phyloP scores from a whole-genome alignment of 345 rosid species.

The Murraya koenigii region DNA sequence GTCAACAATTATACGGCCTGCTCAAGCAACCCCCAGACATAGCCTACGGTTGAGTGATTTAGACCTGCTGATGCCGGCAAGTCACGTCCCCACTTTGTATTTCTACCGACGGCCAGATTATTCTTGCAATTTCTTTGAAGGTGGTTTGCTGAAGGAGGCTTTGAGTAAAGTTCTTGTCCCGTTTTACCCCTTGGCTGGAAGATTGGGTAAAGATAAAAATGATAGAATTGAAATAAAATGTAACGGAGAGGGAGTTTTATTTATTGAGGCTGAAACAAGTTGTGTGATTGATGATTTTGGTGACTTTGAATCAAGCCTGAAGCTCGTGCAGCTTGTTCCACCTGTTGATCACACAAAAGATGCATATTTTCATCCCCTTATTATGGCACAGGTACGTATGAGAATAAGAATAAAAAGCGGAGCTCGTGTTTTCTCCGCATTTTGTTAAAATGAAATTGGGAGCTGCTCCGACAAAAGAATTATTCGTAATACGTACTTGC shows the following conservation, averaged over 20 bases:
- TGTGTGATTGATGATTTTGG: not conserved
- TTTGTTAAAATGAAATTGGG: no score
- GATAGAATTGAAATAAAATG: not conserved
- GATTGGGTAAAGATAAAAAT: not conserved
- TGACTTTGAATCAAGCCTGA: not conserved
- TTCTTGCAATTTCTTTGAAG: not conserved
- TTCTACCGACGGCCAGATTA: not conserved
- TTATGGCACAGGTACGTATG: not conserved
- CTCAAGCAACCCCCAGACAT: not conserved
- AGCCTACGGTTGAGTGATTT: not conserved
- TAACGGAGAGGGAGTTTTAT: not conserved
- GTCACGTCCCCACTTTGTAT: not conserved
- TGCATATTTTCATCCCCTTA: not conserved
- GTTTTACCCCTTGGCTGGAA: not conserved
- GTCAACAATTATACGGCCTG: not conserved
- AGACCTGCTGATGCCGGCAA: not conserved
- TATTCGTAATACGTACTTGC: no score
- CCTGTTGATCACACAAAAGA: not conserved
- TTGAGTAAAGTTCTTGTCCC: not conserved
- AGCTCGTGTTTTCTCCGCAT: no score
- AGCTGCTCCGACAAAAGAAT: no score
- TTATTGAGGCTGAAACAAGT: not conserved
- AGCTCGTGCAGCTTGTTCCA: not conserved
- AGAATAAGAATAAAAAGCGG: no score
- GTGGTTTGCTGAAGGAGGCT: not conserved